Base-by-base conservation (phyloP, 495 filamentous ascomycete genomes). In the Neurospora sp. region DNA sequence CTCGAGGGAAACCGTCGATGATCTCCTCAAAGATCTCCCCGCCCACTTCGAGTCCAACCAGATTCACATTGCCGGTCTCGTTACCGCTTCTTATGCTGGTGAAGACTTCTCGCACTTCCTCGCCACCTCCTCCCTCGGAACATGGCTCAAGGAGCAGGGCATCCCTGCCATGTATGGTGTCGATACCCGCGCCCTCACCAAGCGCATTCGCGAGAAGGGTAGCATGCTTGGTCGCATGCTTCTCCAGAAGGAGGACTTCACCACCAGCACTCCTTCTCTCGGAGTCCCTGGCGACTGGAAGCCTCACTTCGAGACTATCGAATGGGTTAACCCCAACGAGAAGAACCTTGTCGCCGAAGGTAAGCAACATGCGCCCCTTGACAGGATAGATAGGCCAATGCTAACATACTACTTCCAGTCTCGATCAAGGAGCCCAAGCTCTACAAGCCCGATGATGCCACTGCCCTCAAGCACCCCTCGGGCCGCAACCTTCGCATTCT, bases 101-200 rank as follows among this genome's bases (percentile, higher is more conserved):
- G 94, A 98, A 82, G 90, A 97, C 72, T 99, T 90, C 84, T 98
- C 95, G 0, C 96, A 99, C 83, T 92, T 92, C 85, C 89, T 98
- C 40, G 96, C 96, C 11, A 83, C 87, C 59, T 97, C 94, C 18
- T 98, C 95, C 3, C 83, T 99, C 18, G 94, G 94, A 39, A 88
- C 90, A 84, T 99, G 96, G 96, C 88, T 98, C 73, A 96, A 96
- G 85, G 94, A 97, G 82, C 91, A 98, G 80, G 92, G 91, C 62
- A 89, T 99, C 70, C 96, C 96, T n/a, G 96, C 96, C 73, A 94
- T 99, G 82, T 93, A 96, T 81, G 96, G 94, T 54, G 91, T 99
- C 70, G 96, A 99, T 84, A 99, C 96, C 39, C 87, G 96, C 82
- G 92, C 93, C 20, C 84, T 99, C 81, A 98, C 96, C 4, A 97